A percentile compares a stretch with the other conserved stretches of the same genome.
Conservation (phyloP, 1,139 yeast genomes). For the Debaryomyces coudertii region DNA sequence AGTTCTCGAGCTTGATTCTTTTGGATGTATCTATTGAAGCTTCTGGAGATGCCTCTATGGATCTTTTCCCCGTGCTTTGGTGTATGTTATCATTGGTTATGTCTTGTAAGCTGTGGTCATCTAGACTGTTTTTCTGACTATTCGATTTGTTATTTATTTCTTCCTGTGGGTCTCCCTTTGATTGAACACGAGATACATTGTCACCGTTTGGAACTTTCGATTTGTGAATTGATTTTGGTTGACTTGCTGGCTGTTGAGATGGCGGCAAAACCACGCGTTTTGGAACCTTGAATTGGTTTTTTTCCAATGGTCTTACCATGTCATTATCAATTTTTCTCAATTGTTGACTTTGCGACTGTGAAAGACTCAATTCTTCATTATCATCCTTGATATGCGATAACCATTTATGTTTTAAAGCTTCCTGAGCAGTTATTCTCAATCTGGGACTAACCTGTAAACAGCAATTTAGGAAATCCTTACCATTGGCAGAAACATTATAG, state of each 20-base stretch:
- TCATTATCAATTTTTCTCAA: conserved; percentile 55
- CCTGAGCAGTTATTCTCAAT: conserved; percentile 67
- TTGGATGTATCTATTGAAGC: background rate
- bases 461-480: conserved; percentile 67
- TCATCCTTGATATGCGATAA: conserved; percentile 38
- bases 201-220: background rate
- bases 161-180: background rate
- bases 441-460: conserved; percentile 77
- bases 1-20: conserved; percentile 1
- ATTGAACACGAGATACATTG: background rate
- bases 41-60: background rate
- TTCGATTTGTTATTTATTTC: conserved; percentile 5
- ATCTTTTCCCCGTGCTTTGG: background rate
- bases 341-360: conserved; percentile 74
- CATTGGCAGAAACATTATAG: conserved; percentile 62
- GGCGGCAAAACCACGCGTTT: conserved; percentile 47
- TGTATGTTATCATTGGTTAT: conserved; percentile 4
- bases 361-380: conserved; percentile 56
- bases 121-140: background rate
- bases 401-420: conserved; percentile 78
- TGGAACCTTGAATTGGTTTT: conserved; percentile 42
- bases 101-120: background rate
- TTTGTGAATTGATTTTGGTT: conserved; percentile 16
- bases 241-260: conserved; percentile 33
- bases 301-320: conserved; percentile 48